Percentiles rank a stretch among this genome's conserved stretches.
Evolutionary conservation across 768 basidiomycete genomes (phyloP).

Genomic region (Auriculariales sp.): DNA sequence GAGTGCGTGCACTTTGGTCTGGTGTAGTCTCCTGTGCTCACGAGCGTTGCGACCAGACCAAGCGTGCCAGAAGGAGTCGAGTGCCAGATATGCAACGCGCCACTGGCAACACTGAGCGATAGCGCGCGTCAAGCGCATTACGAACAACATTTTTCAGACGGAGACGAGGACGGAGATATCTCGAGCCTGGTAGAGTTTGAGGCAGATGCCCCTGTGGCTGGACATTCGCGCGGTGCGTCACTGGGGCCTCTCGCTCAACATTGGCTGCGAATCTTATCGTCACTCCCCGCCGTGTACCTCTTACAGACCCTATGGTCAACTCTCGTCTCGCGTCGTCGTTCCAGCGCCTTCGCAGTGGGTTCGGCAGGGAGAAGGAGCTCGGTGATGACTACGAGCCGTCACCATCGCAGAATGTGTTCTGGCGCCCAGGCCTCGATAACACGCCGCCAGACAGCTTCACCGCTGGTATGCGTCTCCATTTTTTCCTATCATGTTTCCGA

Average conservation of each 20-base stretch:
- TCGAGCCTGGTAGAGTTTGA: too few species aligned
- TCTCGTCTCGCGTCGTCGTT: not conserved
- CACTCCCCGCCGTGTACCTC: too few species aligned
- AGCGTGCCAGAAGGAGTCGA: slow-evolving; percentile 10
- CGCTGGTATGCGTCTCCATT: slow-evolving; percentile 31
- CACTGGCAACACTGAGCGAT: slow-evolving; percentile 24
- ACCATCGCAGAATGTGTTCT: slow-evolving; percentile 36
- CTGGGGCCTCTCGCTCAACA: too few species aligned
- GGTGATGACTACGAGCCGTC: not conserved
- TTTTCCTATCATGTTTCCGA: not conserved
- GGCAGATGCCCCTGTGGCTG: not conserved
- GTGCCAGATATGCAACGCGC: slow-evolving; percentile 38
- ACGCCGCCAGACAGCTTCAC: slow-evolving; percentile 43
- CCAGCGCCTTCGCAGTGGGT: slow-evolving; percentile 1
- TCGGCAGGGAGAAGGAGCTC: not conserved
- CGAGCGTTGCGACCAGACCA: not conserved
- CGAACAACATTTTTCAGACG: slow-evolving; percentile 27
- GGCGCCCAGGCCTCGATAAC: slow-evolving; percentile 34
- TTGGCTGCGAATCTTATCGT: too few species aligned
- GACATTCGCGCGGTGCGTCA: not conserved
- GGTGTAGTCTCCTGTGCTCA: not conserved
- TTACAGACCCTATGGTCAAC: not conserved
- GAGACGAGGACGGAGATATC: too few species aligned
- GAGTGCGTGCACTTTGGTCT: not conserved
- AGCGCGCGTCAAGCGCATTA: slow-evolving; percentile 39